phyloP scores from a whole-genome alignment of 345 rosid genomes.

The Murraya paniculata region DNA sequence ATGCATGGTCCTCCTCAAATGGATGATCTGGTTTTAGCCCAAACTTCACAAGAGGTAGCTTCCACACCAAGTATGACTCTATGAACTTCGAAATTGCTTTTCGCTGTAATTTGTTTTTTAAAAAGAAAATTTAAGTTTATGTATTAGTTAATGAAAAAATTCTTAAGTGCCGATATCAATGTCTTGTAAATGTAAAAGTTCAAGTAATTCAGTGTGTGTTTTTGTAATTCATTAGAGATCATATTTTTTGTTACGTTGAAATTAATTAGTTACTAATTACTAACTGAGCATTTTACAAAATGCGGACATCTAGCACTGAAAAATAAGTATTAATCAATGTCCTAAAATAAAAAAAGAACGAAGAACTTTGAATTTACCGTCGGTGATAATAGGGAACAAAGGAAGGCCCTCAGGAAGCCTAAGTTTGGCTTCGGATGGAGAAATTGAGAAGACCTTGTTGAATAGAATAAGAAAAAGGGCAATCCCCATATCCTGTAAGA shows the following conservation, averaged over 20 bases:
- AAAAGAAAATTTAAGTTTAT: too few relatives aligned
- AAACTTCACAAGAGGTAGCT: constrained; percentile 44
- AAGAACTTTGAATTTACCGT: constrained; percentile 28
- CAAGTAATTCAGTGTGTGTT: too few relatives aligned
- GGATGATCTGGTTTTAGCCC: constrained; percentile 60
- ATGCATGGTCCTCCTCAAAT: constrained; percentile 54
- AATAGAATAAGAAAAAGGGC: constrained; percentile 64
- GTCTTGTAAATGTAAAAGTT: too few relatives aligned
- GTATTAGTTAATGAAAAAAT: background rate
- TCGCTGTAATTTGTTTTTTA: constrained; percentile 24
- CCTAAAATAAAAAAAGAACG: too few relatives aligned
- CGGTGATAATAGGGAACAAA: constrained; percentile 48
- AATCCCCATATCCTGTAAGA: constrained; percentile 60
- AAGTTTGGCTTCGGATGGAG: constrained; percentile 50
- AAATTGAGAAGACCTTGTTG: constrained; percentile 62
- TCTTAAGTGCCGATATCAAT: background rate
- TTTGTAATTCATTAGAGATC: too few relatives aligned
- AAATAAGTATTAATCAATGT: too few relatives aligned
- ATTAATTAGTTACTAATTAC: too few relatives aligned
- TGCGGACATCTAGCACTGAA: too few relatives aligned
- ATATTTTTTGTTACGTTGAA: too few relatives aligned
- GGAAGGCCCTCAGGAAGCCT: constrained; percentile 30
- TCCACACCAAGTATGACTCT: constrained; percentile 55
- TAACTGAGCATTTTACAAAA: too few relatives aligned
- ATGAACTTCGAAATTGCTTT: constrained; percentile 45